Percentiles rank a stretch among this genome's conserved stretches.
Evolutionary conservation across 1,139 yeast species (phyloP).

Genomic region (Pichia sp.): DNA sequence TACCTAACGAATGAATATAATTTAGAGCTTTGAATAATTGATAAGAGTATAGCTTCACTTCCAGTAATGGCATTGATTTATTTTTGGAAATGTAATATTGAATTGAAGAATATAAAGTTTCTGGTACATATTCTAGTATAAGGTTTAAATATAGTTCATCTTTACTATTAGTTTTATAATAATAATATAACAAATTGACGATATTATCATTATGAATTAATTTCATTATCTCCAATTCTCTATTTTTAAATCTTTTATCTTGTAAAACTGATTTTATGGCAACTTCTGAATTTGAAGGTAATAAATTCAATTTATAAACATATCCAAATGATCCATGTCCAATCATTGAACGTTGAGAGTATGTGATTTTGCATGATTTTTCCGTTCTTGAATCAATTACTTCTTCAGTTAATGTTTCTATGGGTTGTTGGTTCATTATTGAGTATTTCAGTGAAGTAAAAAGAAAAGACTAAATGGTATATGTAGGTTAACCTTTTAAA

Average conservation of each 20-base stretch:
- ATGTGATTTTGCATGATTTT: constrained; percentile 51
- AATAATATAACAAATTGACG: constrained; percentile 81
- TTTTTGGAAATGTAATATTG: constrained; percentile 74
- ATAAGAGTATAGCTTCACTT: constrained; percentile 83
- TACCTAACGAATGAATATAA: constrained; percentile 79
- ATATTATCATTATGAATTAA: constrained; percentile 74
- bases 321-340: constrained; percentile 98
- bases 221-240: constrained; percentile 96
- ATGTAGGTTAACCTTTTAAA: too few relatives aligned
- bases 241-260: constrained; percentile 90
- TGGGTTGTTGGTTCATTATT: too few relatives aligned
- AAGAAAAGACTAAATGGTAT: too few relatives aligned
- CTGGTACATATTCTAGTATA: constrained; percentile 89
- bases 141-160: constrained; percentile 82
- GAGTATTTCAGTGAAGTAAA: too few relatives aligned
- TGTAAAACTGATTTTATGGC: constrained; percentile 94
- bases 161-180: constrained; percentile 51
- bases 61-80: constrained; percentile 81
- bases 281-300: constrained; percentile 69
- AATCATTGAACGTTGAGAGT: constrained; percentile 71
- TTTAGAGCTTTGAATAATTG: constrained; percentile 88
- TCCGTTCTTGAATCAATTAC: constrained; percentile 75
- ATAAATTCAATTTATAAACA: constrained; percentile 78
- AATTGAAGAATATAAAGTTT: constrained; percentile 84
- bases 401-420: constrained; percentile 42